These are phyloP conservation scores for Claviceps pazoutovae DNA, from an alignment of 2,329 filamentous ascomycete species.

Conservation along the genomic window DNA sequence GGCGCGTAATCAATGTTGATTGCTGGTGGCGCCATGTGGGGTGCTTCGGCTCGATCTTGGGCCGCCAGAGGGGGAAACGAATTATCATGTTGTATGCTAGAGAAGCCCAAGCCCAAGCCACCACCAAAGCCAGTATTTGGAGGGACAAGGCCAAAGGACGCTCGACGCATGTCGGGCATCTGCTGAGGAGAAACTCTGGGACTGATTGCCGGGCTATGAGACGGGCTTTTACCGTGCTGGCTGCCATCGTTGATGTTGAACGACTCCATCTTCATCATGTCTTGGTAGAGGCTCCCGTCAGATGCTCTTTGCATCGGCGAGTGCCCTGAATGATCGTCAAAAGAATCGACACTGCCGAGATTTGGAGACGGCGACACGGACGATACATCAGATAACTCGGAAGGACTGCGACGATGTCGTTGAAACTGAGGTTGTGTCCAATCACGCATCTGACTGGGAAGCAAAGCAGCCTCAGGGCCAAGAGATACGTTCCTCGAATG, in stretches of 20 bases:
- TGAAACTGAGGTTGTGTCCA: constrained; percentile 53
- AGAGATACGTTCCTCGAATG: constrained; percentile 45
- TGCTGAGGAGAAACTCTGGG: constrained; percentile 45
- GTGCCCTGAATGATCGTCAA: constrained; percentile 57
- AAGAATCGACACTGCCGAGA: constrained; percentile 61
- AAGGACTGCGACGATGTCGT: constrained; percentile 69
- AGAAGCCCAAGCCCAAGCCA: constrained; percentile 10
- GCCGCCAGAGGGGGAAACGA: constrained; percentile 39
- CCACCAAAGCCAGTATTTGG: constrained; percentile 26
- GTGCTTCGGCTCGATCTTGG: constrained; percentile 42
- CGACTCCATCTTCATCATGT: constrained; percentile 61
- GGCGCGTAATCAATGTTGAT: constrained; percentile 92
- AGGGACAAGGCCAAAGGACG: constrained; percentile 28
- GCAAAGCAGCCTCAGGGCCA: constrained; percentile 42
- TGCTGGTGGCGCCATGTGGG: constrained; percentile 77
- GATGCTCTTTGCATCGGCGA: constrained; percentile 69
- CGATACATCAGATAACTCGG: constrained; percentile 85
- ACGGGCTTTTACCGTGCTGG: constrained; percentile 65
- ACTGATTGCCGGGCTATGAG: constrained; percentile 56
- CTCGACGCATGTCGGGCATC: constrained; percentile 36
- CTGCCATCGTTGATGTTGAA: constrained; percentile 71
- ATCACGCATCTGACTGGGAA: constrained; percentile 36
- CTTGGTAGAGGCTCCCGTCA: constrained; percentile 60
- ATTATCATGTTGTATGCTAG: constrained; percentile 29
- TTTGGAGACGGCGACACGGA: constrained; percentile 77